Conservation (phyloP, 2,329 filamentous ascomycete species). For the Alternaria arbusti region DNA sequence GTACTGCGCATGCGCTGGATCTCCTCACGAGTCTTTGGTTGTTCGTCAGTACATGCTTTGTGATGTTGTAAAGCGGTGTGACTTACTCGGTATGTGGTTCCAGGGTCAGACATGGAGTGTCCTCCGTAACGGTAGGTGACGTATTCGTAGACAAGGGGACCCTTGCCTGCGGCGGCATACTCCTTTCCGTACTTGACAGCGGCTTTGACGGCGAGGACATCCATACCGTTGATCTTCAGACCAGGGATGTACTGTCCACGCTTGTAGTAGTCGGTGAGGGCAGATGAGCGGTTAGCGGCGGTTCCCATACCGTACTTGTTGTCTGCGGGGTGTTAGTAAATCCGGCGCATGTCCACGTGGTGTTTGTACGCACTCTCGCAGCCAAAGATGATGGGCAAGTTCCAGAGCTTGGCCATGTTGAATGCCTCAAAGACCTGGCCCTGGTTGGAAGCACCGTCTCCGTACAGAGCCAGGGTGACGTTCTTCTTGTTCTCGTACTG, state of each 20-base stretch:
- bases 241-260: constrained; percentile 99
- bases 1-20: constrained; percentile 99
- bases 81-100: constrained; percentile 86
- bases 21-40: constrained; percentile 81
- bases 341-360: neutral
- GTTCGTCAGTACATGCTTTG: constrained; percentile 20
- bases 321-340: constrained; percentile 64
- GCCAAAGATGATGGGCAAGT: constrained; percentile 91
- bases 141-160: constrained; percentile 96
- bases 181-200: constrained; percentile 94
- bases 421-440: constrained; percentile 99
- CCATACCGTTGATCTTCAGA: constrained; percentile 99
- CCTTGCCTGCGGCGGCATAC: constrained; percentile 81
- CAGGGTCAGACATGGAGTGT: constrained; percentile 99
- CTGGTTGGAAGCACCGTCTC: constrained; percentile 98
- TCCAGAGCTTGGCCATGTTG: constrained; percentile 99
- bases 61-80: neutral
- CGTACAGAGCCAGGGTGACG: constrained; percentile 88
- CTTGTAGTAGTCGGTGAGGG: constrained; percentile 99
- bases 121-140: constrained; percentile 99
- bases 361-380: constrained; percentile 82
- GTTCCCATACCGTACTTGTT: constrained; percentile 99
- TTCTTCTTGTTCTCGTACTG: constrained; percentile 90
- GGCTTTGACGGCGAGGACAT: constrained; percentile 96
- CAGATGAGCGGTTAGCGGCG: constrained; percentile 89